Percentiles rank a stretch among this genome's conserved stretches.
phyloP scores from a whole-genome alignment of 257 asterid genomes.

The Jacaranda copaia region DNA sequence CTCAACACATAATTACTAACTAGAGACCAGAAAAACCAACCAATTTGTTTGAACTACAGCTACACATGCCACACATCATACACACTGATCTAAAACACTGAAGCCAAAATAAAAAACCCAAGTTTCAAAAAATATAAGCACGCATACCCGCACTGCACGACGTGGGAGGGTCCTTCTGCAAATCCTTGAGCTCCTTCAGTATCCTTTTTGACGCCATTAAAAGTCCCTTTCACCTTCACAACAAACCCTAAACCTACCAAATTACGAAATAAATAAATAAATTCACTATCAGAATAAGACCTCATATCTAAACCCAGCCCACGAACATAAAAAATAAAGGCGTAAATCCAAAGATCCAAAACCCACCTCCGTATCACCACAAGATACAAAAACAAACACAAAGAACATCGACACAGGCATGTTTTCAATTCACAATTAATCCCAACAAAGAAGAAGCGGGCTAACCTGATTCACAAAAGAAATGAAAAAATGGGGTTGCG shows the following conservation, averaged over 20 bases:
- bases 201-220: slow-evolving; percentile 58
- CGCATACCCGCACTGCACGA: slow-evolving; percentile 60
- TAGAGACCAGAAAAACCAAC: not conserved
- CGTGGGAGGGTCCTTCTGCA: slow-evolving; percentile 61
- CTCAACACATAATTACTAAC: not conserved
- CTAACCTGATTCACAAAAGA: slow-evolving; percentile 32
- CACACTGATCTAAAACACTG: not conserved
- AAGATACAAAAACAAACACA: not conserved
- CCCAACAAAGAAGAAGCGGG: not conserved
- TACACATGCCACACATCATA: not conserved
- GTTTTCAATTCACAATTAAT: not conserved
- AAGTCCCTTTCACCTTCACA: slow-evolving; percentile 27
- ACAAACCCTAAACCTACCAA: slow-evolving; percentile 34
- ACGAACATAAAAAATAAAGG: not conserved
- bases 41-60: not conserved
- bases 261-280: not conserved
- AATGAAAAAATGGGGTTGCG: not conserved
- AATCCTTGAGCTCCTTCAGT: slow-evolving; percentile 58
- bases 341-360: slow-evolving; percentile 24
- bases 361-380: slow-evolving; percentile 4
- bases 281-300: not conserved
- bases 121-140: not conserved
- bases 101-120: too few species aligned
- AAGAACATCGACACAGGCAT: not conserved
- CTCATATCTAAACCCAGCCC: not conserved